Conservation (phyloP, 345 rosid species). For the Aquilaria yunnanensis region DNA sequence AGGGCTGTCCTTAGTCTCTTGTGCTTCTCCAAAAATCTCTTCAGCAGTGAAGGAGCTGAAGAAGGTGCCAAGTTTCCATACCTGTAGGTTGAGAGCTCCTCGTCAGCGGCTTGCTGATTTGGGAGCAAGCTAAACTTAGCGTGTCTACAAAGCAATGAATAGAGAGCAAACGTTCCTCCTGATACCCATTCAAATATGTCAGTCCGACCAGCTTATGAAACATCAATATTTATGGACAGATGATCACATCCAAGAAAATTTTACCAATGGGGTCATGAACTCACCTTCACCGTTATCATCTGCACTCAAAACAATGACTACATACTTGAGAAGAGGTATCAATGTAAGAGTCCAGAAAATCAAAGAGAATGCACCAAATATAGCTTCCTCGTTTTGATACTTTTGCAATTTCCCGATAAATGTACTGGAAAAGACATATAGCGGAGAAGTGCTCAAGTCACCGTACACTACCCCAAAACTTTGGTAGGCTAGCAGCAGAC, state of each 20-base stretch:
- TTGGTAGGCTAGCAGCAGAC: constrained; percentile 76
- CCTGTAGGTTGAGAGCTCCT: constrained; percentile 83
- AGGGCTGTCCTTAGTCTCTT: constrained; percentile 61
- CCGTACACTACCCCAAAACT: constrained; percentile 93
- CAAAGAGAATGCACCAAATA: constrained; percentile 82
- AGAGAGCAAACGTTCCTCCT: constrained; percentile 93
- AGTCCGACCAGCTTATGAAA: background rate
- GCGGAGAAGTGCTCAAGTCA: constrained; percentile 84
- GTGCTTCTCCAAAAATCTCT: constrained; percentile 74
- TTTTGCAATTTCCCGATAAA: constrained; percentile 53
- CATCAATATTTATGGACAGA: background rate
- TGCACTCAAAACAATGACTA: constrained; percentile 54
- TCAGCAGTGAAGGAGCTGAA: constrained; percentile 42
- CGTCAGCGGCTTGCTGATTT: constrained; percentile 96
- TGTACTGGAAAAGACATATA: constrained; percentile 59
- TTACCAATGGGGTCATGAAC: constrained; percentile 2
- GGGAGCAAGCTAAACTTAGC: constrained; percentile 84
- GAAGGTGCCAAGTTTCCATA: constrained; percentile 43
- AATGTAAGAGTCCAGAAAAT: constrained; percentile 88
- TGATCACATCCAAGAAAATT: background rate
- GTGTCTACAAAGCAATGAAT: constrained; percentile 85
- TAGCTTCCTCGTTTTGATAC: constrained; percentile 48
- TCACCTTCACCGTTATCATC: constrained; percentile 89
- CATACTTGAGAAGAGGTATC: constrained; percentile 70
- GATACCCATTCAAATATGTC: constrained; percentile 23